Percentiles rank a stretch among this genome's conserved stretches.
phyloP scores from a whole-genome alignment of 1,284 basidiomycete species.

The Ceratobasidium theobromae region DNA sequence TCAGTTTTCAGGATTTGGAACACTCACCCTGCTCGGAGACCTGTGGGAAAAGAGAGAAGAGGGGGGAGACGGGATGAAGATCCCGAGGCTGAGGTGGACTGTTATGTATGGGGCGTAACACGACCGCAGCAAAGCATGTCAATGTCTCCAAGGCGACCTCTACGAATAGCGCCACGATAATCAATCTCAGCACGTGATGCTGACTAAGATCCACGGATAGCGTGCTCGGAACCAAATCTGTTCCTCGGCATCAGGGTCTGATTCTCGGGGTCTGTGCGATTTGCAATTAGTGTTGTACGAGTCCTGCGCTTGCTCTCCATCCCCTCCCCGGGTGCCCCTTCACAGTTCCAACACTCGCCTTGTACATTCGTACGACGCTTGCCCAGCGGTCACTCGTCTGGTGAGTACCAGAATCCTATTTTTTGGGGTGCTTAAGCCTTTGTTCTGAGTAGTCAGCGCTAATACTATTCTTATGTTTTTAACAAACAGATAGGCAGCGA shows the following conservation, averaged over 20 bases:
- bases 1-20: too few species aligned
- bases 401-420: background rate
- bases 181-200: background rate
- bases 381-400: background rate
- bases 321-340: background rate
- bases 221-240: background rate
- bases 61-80: background rate
- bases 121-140: background rate
- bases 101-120: constrained; percentile 13
- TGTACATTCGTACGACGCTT: constrained; percentile 3
- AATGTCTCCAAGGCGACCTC: constrained; percentile 17
- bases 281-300: constrained; percentile 27
- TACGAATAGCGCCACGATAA: background rate
- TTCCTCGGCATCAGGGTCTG: constrained; percentile 7
- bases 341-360: background rate
- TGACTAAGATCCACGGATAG: too few species aligned
- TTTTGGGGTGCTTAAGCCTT: background rate
- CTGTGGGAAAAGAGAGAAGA: background rate
- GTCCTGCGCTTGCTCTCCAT: constrained; percentile 19
- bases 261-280: constrained; percentile 25
- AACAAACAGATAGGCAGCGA: background rate
- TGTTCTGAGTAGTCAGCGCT: constrained; percentile 5
- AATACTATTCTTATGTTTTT: background rate
- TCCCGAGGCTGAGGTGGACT: background rate
- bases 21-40: constrained; percentile 32